phyloP scores from a whole-genome alignment of 352 stramenopile genomes.

The Pythium scleroteichum region DNA sequence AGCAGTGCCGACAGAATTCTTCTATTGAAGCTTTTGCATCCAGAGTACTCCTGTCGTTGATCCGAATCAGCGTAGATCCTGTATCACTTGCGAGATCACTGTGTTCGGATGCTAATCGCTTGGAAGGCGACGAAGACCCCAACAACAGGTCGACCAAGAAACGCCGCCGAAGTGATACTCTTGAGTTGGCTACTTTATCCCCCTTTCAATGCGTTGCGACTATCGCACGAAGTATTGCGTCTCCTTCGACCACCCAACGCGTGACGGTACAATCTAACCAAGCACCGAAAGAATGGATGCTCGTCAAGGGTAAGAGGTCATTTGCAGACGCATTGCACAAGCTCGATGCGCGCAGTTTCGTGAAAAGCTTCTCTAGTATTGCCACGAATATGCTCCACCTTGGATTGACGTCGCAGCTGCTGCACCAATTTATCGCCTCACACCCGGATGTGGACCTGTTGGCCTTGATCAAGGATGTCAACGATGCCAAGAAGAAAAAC shows the following conservation, averaged over 20 bases:
- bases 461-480: slow-evolving; percentile 18
- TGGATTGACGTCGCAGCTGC: slow-evolving; percentile 30
- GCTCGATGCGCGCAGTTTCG: slow-evolving; percentile 10
- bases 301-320: background rate
- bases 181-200: slow-evolving; percentile 12
- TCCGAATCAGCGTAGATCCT: slow-evolving; percentile 11
- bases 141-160: slow-evolving; percentile 20
- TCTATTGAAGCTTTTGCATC: slow-evolving; percentile 22
- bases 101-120: background rate
- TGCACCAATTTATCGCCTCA: slow-evolving; percentile 57
- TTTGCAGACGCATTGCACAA: slow-evolving; percentile 16
- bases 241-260: background rate
- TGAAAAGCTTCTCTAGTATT: slow-evolving; percentile 15
- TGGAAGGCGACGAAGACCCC: background rate
- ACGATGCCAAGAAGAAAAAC: slow-evolving; percentile 20
- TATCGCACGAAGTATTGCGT: slow-evolving; percentile 5
- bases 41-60: slow-evolving; percentile 20
- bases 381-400: slow-evolving; percentile 17
- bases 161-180: slow-evolving; percentile 18
- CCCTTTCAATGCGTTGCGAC: slow-evolving; percentile 18
- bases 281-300: slow-evolving; percentile 2
- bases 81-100: slow-evolving; percentile 7
- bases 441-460: slow-evolving; percentile 49
- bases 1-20: slow-evolving; percentile 1
- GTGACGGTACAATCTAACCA: background rate